phyloP scores from a whole-genome alignment of 1,284 basidiomycete species.

The Amylostereum chailletii region DNA sequence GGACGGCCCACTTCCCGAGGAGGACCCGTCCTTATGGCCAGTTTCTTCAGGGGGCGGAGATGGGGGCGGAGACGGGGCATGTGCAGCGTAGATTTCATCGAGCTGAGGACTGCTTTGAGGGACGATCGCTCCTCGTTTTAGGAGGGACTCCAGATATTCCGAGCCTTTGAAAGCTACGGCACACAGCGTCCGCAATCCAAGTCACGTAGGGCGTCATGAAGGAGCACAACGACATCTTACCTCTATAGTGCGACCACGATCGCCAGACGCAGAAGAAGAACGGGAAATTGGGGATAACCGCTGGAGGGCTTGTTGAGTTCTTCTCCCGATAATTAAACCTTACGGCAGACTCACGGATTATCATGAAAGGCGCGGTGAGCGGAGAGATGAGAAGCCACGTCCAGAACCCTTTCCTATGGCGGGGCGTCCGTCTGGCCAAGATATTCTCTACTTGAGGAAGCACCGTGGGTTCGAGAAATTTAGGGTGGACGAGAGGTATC shows the following conservation, averaged over 20 bases:
- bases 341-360: constrained; percentile 51
- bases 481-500: constrained; percentile 64
- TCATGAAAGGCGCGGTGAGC: constrained; percentile 61
- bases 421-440: constrained; percentile 45
- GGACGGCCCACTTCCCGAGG: constrained; percentile 5
- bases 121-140: constrained; percentile 45
- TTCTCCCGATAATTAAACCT: neutral
- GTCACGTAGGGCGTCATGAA: neutral
- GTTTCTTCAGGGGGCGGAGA: too few relatives aligned
- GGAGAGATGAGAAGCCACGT: constrained; percentile 58
- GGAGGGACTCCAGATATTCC: constrained; percentile 52
- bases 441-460: constrained; percentile 46
- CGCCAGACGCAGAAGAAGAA: constrained; percentile 82
- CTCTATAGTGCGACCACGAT: constrained; percentile 75
- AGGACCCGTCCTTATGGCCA: neutral
- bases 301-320: constrained; percentile 24
- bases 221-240: constrained; percentile 25
- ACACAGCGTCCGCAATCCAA: neutral
- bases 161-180: constrained; percentile 62
- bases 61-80: constrained; percentile 17
- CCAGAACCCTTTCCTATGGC: constrained; percentile 56
- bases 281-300: constrained; percentile 73
- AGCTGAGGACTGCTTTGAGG: constrained; percentile 44
- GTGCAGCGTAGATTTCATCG: constrained; percentile 46
- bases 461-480: constrained; percentile 40